Evolutionary conservation across 148 eudicot genomes (phyloP).

Genomic region (Suaeda aralocaspica): DNA sequence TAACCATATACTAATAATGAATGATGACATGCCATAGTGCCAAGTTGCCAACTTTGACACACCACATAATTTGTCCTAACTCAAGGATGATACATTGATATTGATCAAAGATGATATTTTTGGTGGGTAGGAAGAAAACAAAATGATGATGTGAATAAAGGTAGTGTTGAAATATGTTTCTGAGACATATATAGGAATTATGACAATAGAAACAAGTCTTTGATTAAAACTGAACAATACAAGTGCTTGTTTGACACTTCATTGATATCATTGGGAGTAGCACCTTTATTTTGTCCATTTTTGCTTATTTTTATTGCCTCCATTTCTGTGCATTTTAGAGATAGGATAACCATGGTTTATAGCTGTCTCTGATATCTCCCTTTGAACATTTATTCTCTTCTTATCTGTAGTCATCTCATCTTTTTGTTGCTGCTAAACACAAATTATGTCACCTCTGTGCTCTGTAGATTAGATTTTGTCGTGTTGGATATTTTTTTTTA

Average conservation of each 20-base stretch:
- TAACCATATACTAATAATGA: too few relatives aligned
- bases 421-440: too few relatives aligned
- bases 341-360: background rate
- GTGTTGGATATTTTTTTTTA: too few relatives aligned
- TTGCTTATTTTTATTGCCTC: background rate
- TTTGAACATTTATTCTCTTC: background rate
- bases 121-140: background rate
- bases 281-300: constrained; percentile 5
- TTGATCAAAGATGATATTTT: too few relatives aligned
- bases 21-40: too few relatives aligned
- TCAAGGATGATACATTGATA: too few relatives aligned
- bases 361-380: background rate
- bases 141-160: background rate
- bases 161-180: background rate
- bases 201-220: background rate
- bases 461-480: too few relatives aligned
- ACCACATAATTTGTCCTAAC: too few relatives aligned
- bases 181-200: background rate
- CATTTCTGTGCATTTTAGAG: too few relatives aligned
- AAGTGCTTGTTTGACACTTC: background rate
- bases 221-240: background rate
- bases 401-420: background rate
- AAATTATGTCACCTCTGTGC: too few relatives aligned
- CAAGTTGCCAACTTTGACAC: too few relatives aligned
- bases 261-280: constrained; percentile 6